Evolutionary conservation across 139 green algal genomes (phyloP).

Genomic region (Yamagishiella unicocca): DNA sequence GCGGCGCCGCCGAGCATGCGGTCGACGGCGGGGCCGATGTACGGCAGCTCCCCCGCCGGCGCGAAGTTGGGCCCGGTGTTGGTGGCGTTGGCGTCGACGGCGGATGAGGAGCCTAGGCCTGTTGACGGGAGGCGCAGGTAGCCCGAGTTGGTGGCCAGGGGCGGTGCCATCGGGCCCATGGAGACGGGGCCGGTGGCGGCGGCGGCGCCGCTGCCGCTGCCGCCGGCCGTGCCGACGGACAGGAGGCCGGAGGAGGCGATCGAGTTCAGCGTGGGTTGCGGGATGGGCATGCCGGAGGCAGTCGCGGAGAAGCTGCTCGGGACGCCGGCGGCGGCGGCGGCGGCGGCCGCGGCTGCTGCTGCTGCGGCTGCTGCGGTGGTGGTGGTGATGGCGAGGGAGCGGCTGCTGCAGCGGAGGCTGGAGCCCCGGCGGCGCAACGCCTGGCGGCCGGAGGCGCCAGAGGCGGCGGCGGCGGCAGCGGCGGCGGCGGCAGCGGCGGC

Average conservation of each 20-base stretch:
- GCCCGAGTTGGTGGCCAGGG: neutral
- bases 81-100: neutral
- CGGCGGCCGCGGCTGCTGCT: neutral
- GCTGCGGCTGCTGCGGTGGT: neutral
- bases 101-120: neutral
- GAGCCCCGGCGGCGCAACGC: neutral
- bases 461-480: neutral
- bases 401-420: neutral
- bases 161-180: neutral
- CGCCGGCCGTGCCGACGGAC: no score
- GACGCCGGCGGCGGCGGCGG: neutral
- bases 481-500: neutral
- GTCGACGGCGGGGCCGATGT: neutral
- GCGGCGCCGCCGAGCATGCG: neutral
- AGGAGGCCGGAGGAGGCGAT: neutral
- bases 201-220: no score
- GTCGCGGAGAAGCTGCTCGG: neutral
- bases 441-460: neutral
- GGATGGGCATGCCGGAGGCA: neutral
- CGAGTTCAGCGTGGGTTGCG: neutral
- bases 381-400: constrained; percentile 9
- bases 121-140: constrained; percentile 13
- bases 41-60: constrained; percentile 11
- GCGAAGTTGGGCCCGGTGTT: neutral
- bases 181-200: no score